Evolutionary conservation across 2,329 filamentous ascomycete genomes (phyloP).

Genomic region (Diaporthe longicolla): DNA sequence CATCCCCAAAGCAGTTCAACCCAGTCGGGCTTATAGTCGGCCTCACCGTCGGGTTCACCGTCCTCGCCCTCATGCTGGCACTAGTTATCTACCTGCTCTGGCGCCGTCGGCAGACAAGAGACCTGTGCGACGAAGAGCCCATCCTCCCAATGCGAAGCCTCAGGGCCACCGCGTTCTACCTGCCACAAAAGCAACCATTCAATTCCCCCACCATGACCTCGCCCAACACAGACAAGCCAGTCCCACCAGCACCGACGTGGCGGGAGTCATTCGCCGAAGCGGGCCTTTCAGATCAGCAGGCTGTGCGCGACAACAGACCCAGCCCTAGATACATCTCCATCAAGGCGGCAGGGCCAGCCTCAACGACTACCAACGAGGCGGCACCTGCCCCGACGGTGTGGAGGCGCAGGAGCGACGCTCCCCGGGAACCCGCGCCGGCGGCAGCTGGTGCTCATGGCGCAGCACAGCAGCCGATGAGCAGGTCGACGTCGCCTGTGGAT

Average conservation of each 20-base stretch:
- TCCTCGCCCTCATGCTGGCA: conserved; percentile 30
- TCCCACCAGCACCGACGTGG: conserved; percentile 28
- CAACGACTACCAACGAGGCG: neutral
- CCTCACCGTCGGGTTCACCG: conserved; percentile 14
- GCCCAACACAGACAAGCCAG: conserved; percentile 24
- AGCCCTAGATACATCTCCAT: neutral
- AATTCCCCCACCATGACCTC: neutral
- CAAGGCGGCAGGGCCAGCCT: too few relatives aligned
- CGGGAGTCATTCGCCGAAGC: conserved; percentile 18
- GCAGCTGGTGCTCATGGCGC: neutral
- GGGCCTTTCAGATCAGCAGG: conserved; percentile 3
- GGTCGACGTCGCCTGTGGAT: conserved; percentile 22
- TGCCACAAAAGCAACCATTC: conserved; percentile 5
- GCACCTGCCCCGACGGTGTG: conserved; percentile 21
- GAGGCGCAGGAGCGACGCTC: neutral
- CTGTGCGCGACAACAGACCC: neutral
- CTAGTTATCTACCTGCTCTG: conserved; percentile 30
- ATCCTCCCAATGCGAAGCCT: neutral
- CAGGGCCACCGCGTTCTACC: neutral
- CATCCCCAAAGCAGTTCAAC: neutral
- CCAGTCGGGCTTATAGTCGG: conserved; percentile 31
- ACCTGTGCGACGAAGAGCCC: conserved; percentile 14
- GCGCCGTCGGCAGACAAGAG: conserved; percentile 13
- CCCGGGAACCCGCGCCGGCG: neutral
- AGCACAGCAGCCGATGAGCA: neutral